A percentile compares a stretch with the other conserved stretches of the same genome.
Evolutionary conservation across 441 rosid genomes (phyloP).

Genomic region (Arabidopsis hybrid): DNA sequence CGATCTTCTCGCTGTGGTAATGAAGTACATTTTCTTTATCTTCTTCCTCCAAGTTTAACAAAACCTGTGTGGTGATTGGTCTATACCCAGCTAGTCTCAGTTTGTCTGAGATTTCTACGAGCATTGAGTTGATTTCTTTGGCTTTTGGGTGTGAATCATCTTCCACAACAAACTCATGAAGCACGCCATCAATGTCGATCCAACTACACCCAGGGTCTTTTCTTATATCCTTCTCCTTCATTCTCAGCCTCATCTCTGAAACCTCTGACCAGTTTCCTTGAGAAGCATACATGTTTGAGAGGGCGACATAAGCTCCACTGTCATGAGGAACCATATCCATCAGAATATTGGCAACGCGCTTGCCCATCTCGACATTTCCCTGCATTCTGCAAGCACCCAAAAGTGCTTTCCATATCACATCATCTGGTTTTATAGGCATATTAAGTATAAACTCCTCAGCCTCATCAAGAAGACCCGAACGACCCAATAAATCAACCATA

Average conservation of each 20-base stretch:
- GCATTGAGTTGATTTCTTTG: constrained; percentile 54
- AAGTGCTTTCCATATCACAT: constrained; percentile 59
- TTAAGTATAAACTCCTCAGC: constrained; percentile 56
- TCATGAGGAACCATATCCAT: constrained; percentile 64
- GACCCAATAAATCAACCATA: constrained; percentile 59
- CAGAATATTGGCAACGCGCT: constrained; percentile 47
- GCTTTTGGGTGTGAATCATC: constrained; percentile 63
- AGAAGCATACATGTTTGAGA: constrained; percentile 69
- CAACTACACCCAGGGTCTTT: constrained; percentile 80
- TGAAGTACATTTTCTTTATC: too few relatives aligned
- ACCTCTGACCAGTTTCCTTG: constrained; percentile 64
- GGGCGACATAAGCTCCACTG: constrained; percentile 65
- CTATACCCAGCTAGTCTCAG: too few relatives aligned
- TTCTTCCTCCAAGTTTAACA: too few relatives aligned
- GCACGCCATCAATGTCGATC: constrained; percentile 62
- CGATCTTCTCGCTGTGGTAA: too few relatives aligned
- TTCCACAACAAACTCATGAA: constrained; percentile 69
- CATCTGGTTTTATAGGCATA: constrained; percentile 55
- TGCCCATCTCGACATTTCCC: constrained; percentile 57
- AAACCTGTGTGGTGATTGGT: too few relatives aligned
- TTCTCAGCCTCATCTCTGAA: constrained; percentile 59
- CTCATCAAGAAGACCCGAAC: constrained; percentile 50
- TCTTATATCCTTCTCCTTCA: constrained; percentile 69
- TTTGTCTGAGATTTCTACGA: neutral
- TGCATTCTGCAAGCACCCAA: constrained; percentile 65